Evolutionary conservation across 371 early-diverging fungal genomes (phyloP).

Genomic region (Gilbertella persicaria): DNA sequence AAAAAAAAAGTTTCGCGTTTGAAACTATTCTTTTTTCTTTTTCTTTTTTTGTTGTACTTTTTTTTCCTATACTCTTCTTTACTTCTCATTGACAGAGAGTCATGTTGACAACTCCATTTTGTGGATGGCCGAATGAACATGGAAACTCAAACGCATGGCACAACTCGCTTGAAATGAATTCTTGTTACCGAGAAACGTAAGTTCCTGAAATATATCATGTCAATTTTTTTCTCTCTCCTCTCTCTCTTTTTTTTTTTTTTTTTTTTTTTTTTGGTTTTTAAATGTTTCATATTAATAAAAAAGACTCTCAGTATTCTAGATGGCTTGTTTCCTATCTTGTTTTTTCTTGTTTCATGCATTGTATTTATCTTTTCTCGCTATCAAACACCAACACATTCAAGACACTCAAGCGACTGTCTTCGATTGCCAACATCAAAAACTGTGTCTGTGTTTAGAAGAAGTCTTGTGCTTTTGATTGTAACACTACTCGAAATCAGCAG

Average conservation of each 20-base stretch:
- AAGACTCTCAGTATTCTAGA: conserved; percentile 32
- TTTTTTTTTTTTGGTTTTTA: not conserved
- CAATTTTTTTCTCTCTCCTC: too few species aligned
- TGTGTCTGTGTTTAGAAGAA: conserved; percentile 31
- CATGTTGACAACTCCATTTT: conserved; percentile 28
- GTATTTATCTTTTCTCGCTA: conserved; percentile 24
- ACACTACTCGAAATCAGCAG: conserved; percentile 44
- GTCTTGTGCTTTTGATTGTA: conserved; percentile 32
- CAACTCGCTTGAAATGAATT: conserved; percentile 27
- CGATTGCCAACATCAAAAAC: conserved; percentile 44
- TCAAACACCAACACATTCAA: conserved; percentile 13
- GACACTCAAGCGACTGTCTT: conserved; percentile 21
- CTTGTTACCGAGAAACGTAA: conserved; percentile 41
- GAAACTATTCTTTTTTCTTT: not conserved
- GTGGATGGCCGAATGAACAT: conserved; percentile 30
- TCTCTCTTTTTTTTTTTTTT: too few species aligned
- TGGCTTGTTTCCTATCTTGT: conserved; percentile 33
- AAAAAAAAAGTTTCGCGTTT: not conserved
- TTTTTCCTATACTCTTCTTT: conserved; percentile 2
- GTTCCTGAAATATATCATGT: not conserved
- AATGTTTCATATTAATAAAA: conserved; percentile 4
- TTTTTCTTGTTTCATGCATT: conserved; percentile 30
- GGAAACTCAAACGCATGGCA: conserved; percentile 17
- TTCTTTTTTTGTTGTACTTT: not conserved
- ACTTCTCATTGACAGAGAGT: not conserved